phyloP scores from a whole-genome alignment of 2,329 filamentous ascomycete species.

The Dothideomycetidae sp. region DNA sequence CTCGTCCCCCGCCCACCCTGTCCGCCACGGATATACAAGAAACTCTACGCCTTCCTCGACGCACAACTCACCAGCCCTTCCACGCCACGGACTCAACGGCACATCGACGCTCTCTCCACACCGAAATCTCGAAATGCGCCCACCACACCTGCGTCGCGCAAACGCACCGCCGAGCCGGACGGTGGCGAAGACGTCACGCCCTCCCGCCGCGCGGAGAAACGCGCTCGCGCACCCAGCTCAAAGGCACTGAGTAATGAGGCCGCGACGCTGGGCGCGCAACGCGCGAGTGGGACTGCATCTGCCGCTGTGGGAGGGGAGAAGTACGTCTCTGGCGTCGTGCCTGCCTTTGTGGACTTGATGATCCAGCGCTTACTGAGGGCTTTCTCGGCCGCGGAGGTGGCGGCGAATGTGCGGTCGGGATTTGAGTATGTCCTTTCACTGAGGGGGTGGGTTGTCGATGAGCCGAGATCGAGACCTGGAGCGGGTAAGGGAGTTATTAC shows the following conservation, averaged over 20 bases:
- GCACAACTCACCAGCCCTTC: slow-evolving; percentile 41
- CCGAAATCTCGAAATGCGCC: slow-evolving; percentile 1
- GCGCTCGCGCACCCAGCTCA: background rate
- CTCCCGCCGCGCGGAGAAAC: slow-evolving; percentile 4
- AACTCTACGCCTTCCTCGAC: slow-evolving; percentile 68
- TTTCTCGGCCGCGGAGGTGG: slow-evolving; percentile 4
- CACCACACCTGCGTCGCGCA: slow-evolving; percentile 12
- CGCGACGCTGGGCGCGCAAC: background rate
- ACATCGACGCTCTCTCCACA: slow-evolving; percentile 8
- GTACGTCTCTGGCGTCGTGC: background rate
- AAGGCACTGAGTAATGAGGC: background rate
- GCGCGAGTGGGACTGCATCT: background rate
- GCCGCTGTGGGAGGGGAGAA: background rate
- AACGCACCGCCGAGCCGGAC: slow-evolving; percentile 3
- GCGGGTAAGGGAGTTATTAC: background rate
- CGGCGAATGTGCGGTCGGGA: slow-evolving; percentile 9
- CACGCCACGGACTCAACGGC: slow-evolving; percentile 25
- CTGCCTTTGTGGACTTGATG: slow-evolving; percentile 3
- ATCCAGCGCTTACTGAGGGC: slow-evolving; percentile 39
- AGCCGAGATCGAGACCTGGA: background rate
- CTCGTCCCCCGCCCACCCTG: slow-evolving; percentile 65
- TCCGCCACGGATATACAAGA: slow-evolving; percentile 67
- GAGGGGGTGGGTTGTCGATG: slow-evolving; percentile 2
- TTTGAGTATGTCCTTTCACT: slow-evolving; percentile 3
- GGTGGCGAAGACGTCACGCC: slow-evolving; percentile 3